Conservation (phyloP, 139 green algal genomes). For the Volvox africanus region DNA sequence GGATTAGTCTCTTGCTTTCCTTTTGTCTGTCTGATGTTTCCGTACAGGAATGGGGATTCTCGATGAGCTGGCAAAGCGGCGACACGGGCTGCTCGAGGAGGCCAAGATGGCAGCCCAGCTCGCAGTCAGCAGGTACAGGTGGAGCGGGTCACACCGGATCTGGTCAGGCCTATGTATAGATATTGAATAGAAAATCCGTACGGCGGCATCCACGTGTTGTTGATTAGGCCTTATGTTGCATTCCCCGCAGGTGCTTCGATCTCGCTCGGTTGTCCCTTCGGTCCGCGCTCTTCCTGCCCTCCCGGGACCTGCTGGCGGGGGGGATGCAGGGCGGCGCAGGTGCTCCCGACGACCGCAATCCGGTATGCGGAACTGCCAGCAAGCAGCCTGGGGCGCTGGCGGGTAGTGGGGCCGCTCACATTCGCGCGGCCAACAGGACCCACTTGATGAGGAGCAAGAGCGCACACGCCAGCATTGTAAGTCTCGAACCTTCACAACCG, state of each 20-base stretch:
- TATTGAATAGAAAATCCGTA: too few species aligned
- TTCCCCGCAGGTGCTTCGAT: conserved; percentile 57
- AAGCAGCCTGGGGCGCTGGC: not conserved
- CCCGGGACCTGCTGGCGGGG: not conserved
- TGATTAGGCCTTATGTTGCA: too few species aligned
- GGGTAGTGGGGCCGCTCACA: not conserved
- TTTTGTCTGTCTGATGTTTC: not conserved
- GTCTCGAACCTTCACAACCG: not conserved
- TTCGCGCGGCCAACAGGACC: not conserved
- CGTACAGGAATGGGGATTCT: conserved; percentile 50
- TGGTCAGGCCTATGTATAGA: too few species aligned
- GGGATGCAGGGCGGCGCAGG: not conserved
- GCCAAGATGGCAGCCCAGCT: conserved; percentile 69
- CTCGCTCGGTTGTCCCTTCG: conserved; percentile 55
- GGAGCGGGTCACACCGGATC: too few species aligned
- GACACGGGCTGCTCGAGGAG: conserved; percentile 76
- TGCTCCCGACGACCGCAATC: not conserved
- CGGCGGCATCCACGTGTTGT: too few species aligned
- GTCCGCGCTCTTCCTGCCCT: conserved; percentile 27
- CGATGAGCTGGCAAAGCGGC: conserved; percentile 35
- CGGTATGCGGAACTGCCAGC: not conserved
- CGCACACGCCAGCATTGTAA: conserved; percentile 45
- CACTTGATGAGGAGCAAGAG: conserved; percentile 40
- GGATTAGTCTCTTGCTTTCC: too few species aligned
- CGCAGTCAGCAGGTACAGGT: conserved; percentile 55